Evolutionary conservation across 495 filamentous ascomycete genomes (phyloP), one percentile per base, ranked within the genome.

Genomic region (Daldinia childiae): DNA sequence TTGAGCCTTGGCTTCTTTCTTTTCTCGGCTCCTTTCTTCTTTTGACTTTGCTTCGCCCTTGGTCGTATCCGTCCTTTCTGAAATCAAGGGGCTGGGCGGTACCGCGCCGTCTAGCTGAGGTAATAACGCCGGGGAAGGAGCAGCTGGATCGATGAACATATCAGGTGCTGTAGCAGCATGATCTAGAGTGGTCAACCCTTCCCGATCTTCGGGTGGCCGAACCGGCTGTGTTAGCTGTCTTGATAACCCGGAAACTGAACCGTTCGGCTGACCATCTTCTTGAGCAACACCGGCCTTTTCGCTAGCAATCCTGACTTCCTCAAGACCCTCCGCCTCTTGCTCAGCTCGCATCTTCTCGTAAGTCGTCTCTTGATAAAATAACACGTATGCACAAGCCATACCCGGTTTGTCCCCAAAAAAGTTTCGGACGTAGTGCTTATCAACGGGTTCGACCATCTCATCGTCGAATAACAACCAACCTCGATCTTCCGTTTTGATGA

Each of bases 391-490:
- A 79, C 94, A 98, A 19, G 95, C 96, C 77, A 94, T 86, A 1
- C 93, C 93, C 15, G 93, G 91, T 68, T 91, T 90, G 75, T 97
- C 95, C 27, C 95, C 95, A 75, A 99, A 99, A 82, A 98, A 99
- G 76, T 97, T 98, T 58, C 89, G 87, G n/a, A 99, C 96, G 76
- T 95, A 99, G 74, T 89, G 90, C 77, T 97, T 97, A 76, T 98
- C 93, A 6, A 99, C 95, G 0, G 96, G 95, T 76, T 98, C 95
- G 12, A 99, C 95, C 87, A 98, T 91, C 82, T 99, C 95, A 78
- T 99, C 95, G 72, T 99, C 95, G 69, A 99, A 99, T 4, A 99
- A 82, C 60, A 99, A 78, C 95, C 95, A 99, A 27, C 95, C 95
- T 21, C 92, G 88, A 76, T 98, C 95, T 76, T 97, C 89, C 1